Evolutionary conservation across 1,139 yeast species (phyloP), one percentile per base, ranked within the genome.

Genomic region (Debaryomyces coudertii): DNA sequence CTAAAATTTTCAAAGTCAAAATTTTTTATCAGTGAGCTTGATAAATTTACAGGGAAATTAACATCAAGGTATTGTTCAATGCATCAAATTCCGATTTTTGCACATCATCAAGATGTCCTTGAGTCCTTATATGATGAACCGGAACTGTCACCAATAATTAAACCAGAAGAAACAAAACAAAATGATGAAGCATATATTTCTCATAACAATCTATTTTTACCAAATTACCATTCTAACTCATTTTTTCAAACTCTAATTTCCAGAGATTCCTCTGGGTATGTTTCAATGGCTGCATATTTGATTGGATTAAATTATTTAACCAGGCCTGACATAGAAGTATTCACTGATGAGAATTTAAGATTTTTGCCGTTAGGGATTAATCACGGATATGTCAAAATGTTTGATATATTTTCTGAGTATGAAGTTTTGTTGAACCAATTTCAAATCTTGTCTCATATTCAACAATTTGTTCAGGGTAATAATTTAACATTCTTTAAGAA

Each of bases 181-280:
- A 30, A 24, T 1, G 76, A 69, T 47, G 61, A 58, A 25, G 74
- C 66, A 1, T 47, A 64, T n/a, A 61, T 75, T 6, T 53, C 63
- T 2, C 79, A 75, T 52, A 60, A 73, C 40, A 74, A 74, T 50
- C 16, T 60, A 18, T 55, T 75, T 34, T 53, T 73, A 3, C 78
- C 79, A 1, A 56, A 65, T 18, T 74, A 56, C 45, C 63, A 65
- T 38, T 71, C 76, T 9, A 56, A 50, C 14, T 57, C 69, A 1
- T 75, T 63, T 49, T 60, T 56, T 43, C 77, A 73, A 44, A 65
- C 76, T 0, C 55, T 73, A 4, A 45, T 71, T 24, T 66, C 76
- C 0, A 56, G 74, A 46, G 77, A 73, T 52, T 50, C 58, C 1
- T 33, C 58, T 6, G 77, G 79, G 2, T 57, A 56, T 48, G 67